phyloP scores from a whole-genome alignment of 192 early-diverging fungal genomes.

The Coemansia aciculifera region DNA sequence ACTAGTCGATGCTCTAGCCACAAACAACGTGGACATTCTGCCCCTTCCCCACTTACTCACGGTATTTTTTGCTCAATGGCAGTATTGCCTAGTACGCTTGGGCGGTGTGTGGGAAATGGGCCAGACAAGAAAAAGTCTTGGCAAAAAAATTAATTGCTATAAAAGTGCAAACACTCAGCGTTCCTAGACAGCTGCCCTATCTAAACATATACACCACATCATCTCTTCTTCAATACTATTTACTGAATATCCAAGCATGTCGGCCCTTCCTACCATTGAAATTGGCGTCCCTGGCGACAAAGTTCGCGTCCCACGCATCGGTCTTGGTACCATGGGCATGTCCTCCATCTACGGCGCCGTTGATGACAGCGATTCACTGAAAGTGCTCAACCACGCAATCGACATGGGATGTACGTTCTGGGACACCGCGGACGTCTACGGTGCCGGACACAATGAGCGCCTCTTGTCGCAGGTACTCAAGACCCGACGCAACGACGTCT shows the following conservation, averaged over 20 bases:
- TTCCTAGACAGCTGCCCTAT: background rate
- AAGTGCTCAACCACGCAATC: conserved; percentile 51
- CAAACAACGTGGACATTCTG: no score
- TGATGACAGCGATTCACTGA: conserved; percentile 42
- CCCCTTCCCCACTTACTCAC: no score
- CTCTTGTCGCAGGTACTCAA: no score
- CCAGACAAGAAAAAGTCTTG: no score
- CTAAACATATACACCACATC: background rate
- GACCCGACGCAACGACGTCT: conserved; percentile 54
- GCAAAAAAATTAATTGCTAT: background rate
- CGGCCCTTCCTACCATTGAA: conserved; percentile 19
- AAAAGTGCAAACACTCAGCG: background rate
- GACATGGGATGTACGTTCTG: conserved; percentile 59
- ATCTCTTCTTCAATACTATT: background rate
- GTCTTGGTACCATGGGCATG: conserved; percentile 42
- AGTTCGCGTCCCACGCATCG: conserved; percentile 30
- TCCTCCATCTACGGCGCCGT: conserved; percentile 37
- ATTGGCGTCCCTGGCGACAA: conserved; percentile 38
- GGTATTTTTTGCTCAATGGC: no score
- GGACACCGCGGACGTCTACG: conserved; percentile 66
- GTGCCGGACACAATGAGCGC: conserved; percentile 61
- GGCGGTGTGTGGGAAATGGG: no score
- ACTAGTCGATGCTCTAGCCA: no score
- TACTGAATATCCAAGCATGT: background rate
- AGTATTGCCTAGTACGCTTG: no score